Base-by-base conservation (phyloP, 2,329 filamentous ascomycete genomes). In the Trichoderma brevicompactum region DNA sequence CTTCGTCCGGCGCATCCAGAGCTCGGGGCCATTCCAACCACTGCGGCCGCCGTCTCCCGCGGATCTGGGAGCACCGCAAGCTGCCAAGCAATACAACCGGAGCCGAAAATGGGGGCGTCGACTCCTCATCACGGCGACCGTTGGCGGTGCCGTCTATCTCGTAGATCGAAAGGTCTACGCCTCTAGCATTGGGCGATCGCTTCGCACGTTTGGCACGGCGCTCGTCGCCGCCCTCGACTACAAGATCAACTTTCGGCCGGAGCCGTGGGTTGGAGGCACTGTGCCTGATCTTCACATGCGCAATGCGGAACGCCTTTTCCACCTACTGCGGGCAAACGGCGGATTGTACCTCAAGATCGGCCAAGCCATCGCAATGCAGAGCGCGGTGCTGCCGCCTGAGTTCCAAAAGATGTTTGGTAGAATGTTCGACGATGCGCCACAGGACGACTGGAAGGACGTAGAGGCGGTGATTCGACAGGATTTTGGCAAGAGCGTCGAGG, bases 311-410 rank as follows among this genome's bases (percentile, higher is more conserved):
- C 85, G 92, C 32, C 80, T 98, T 43, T 96, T 92, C 67, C 84
- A 94, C 36, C 80, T 99, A 68, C 83, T 98, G 70, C 85, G 92
- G 32, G 81, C 86, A 64, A 99, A 99, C 83, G 94, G 95, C 67
- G 95, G 95, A 0, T 79, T 99, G 17, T 99, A 98, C 75, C 83
- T 98, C 74, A 99, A 99, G 83, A 97, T 99, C 66, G 95, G 95
- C 0, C 95, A 99, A 82, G 95, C 95, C 5, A 94, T 99, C 70
- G 95, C 94, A 13, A 98, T 98, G 95, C 95, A 99, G 82, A 94
- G 91, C 70, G 94, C 94, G 0, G 89, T 98, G 32, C 80, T 99
- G 68, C 95, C 95, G 32, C 92, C 94, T 0, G 93, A 97, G 77
- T 98, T 98, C 72, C 93, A 97, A 81, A 89, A 89, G 73, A 98